These are phyloP conservation scores for Diutina siamensis DNA, from an alignment of 1,139 yeast genomes.

Conservation along the genomic window DNA sequence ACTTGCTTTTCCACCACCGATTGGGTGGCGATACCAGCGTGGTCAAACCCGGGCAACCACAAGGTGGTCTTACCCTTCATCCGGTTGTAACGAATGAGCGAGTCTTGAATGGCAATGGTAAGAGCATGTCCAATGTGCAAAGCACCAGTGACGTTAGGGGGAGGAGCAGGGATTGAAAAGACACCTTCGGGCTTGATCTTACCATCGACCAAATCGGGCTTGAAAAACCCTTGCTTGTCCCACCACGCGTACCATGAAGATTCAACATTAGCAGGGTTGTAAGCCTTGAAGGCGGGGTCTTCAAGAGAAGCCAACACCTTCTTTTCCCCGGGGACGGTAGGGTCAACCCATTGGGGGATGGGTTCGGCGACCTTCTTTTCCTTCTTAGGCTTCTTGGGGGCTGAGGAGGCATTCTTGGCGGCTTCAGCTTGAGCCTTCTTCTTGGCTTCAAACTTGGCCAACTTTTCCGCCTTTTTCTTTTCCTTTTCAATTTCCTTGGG, in stretches of 20 bases:
- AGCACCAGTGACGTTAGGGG: slow-evolving; percentile 98
- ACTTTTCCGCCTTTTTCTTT: slow-evolving; percentile 90
- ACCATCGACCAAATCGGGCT: slow-evolving; percentile 78
- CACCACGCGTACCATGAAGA: slow-evolving; percentile 99
- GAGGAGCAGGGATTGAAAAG: slow-evolving; percentile 93
- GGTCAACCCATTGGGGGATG: slow-evolving; percentile 71
- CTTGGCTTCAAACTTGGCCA: slow-evolving; percentile 90
- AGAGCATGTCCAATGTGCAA: slow-evolving; percentile 97
- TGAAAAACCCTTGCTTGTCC: slow-evolving; percentile 77
- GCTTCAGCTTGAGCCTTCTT: slow-evolving; percentile 63
- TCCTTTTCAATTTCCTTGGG: slow-evolving; percentile 84
- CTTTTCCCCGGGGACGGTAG: slow-evolving; percentile 82
- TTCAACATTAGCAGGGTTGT: slow-evolving; percentile 86
- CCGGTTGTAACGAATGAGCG: slow-evolving; percentile 86
- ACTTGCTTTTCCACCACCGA: slow-evolving; percentile 95
- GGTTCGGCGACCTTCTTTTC: slow-evolving; percentile 53
- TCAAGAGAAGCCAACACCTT: slow-evolving; percentile 75
- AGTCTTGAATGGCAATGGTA: slow-evolving; percentile 89
- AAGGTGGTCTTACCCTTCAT: slow-evolving; percentile 95
- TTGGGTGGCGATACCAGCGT: slow-evolving; percentile 98
- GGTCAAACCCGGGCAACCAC: slow-evolving; percentile 95
- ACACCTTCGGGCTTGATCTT: slow-evolving; percentile 68
- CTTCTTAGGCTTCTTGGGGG: slow-evolving; percentile 53
- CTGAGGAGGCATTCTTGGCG: slow-evolving; percentile 31
- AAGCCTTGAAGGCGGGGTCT: slow-evolving; percentile 89